These are phyloP conservation scores for Ottelia alismoides DNA, from an alignment of 106 monocot species.

Conservation along the genomic window DNA sequence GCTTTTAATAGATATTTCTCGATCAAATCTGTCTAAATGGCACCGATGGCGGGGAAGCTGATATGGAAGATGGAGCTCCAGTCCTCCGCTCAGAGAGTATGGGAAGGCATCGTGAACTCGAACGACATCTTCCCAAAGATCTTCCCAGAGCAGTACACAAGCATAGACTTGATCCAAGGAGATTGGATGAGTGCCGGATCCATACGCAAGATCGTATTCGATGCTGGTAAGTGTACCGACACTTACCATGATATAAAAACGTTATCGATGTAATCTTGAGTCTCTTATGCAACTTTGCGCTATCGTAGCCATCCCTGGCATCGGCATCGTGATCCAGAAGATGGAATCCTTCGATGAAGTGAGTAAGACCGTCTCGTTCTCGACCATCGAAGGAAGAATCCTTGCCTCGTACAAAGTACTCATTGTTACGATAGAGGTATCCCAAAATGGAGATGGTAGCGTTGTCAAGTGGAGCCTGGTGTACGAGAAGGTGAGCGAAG, in stretches of 20 bases:
- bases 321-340: conserved; percentile 33
- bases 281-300: too few relatives aligned
- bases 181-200: conserved; percentile 39
- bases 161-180: conserved; percentile 43
- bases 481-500: conserved; percentile 29
- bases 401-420: conserved; percentile 13
- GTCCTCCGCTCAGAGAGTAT: conserved; percentile 37
- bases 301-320: conserved; percentile 25
- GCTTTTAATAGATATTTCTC: too few relatives aligned
- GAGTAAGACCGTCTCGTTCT: conserved; percentile 29
- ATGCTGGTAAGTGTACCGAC: too few relatives aligned
- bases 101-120: conserved; percentile 27
- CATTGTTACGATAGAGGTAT: conserved; percentile 22
- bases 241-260: too few relatives aligned
- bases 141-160: conserved; percentile 49
- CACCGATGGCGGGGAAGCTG: too few relatives aligned
- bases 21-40: too few relatives aligned
- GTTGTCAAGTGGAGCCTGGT: conserved; percentile 24
- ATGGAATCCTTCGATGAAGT: conserved; percentile 22
- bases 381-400: conserved; percentile 27
- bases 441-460: conserved; percentile 21
- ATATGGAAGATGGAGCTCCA: conserved; percentile 26
- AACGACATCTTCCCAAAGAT: conserved; percentile 44
- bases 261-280: too few relatives aligned
- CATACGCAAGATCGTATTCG: too few relatives aligned